Base-by-base conservation (phyloP, 1,284 basidiomycete genomes). In the Amylostereum chailletii region DNA sequence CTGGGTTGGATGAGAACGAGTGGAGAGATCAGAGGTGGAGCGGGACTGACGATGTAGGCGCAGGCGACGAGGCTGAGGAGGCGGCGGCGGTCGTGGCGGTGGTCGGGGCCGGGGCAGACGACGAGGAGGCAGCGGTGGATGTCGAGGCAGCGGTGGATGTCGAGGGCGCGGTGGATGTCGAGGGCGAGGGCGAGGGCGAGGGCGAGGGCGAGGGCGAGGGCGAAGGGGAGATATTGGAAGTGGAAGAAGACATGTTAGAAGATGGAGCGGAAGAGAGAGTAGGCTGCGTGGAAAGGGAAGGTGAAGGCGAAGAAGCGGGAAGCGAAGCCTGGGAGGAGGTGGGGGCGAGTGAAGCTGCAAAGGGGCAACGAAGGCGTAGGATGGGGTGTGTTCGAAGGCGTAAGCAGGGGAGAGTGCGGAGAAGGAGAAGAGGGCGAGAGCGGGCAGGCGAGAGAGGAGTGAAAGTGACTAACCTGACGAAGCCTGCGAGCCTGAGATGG, bases 261-360 rank as follows among this genome's bases (percentile, higher is more conserved):
- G 53, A 49, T 41, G 51, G 51, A 5, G 45, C 44, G 53, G 33
- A 51, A 56, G 29, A 51, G 55, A 46, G 53, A 59, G 47, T 57
- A 60, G 27, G 60, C 57, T 19, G 54, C 50, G 48, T 26, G 52
- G 38, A 60, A 65, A 51, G 52, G 49, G 47, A 65, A 60, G 49
- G 48, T 34, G 3, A 58, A 57, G 8, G 54, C 57, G 10, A 29
- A 48, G 50, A 29, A 4, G 46, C 19, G 32, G 55, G 45, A 55
- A 45, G 58, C 60, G n/a, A 60, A 57, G 11, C 55, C 36, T 37
- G 50, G 48, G 27, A 51, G 38, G 60, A 65, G 53, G 53, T 44
- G 45, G 62, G 61, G 51, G 46, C 44, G 7, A 59, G 58, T 10
- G 53, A 59, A 45, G 49, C 53, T 27, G 57, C 59, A 53, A 50